phyloP scores from a whole-genome alignment of 345 rosid genomes.

The Citrus maxima region DNA sequence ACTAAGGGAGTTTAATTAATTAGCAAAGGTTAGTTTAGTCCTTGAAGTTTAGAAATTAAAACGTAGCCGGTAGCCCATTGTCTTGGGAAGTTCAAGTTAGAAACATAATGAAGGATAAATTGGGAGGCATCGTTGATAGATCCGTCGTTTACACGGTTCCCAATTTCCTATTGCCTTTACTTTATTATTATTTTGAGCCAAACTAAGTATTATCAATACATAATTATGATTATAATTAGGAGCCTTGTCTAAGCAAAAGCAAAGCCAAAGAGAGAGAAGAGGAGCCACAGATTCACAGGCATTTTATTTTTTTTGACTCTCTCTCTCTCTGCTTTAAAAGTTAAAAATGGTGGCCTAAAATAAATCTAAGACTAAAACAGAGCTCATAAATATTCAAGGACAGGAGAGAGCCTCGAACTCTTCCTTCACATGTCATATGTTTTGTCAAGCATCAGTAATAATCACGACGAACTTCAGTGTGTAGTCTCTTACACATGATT shows the following conservation, averaged over 20 bases:
- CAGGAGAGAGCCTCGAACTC: slow-evolving; percentile 19
- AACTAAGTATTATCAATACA: slow-evolving; percentile 3
- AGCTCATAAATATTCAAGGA: slow-evolving; percentile 22
- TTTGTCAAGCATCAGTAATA: slow-evolving; percentile 34
- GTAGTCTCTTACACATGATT: not conserved
- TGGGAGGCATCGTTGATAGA: slow-evolving; percentile 25
- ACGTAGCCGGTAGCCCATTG: not conserved
- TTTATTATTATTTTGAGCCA: slow-evolving; percentile 9
- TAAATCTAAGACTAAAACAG: not conserved
- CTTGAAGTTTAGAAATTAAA: not conserved
- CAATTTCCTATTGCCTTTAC: slow-evolving; percentile 28
- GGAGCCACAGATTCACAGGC: slow-evolving; percentile 19
- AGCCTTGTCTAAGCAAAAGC: slow-evolving; percentile 27
- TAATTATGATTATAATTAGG: slow-evolving; percentile 2
- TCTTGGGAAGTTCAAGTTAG: not conserved
- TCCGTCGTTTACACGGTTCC: slow-evolving; percentile 55
- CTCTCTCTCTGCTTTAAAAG: slow-evolving; percentile 3
- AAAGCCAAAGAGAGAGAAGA: slow-evolving; percentile 24
- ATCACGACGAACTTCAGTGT: slow-evolving; percentile 13
- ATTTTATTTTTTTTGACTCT: not conserved
- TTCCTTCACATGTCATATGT: slow-evolving; percentile 26
- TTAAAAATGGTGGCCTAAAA: not conserved
- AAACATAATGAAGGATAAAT: slow-evolving; percentile 8
- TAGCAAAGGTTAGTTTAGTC: not conserved
- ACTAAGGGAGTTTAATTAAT: not conserved